These are phyloP conservation scores for Chrysoporthe austroafricana DNA, from an alignment of 2,329 filamentous ascomycete species.

Conservation along the genomic window DNA sequence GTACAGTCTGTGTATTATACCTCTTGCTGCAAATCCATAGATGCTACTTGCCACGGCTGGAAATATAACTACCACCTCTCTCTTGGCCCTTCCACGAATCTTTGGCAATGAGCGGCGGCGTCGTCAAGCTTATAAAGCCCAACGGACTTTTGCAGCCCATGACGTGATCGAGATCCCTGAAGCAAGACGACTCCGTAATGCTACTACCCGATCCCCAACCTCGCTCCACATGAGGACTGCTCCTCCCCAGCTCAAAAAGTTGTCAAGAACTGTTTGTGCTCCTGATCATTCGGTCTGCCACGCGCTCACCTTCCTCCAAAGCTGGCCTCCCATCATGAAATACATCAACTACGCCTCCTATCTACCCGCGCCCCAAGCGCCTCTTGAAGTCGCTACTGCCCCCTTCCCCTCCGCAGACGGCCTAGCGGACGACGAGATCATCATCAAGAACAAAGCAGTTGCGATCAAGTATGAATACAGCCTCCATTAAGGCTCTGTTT, in stretches of 20 bases:
- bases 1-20: neutral
- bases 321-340: conserved; percentile 10
- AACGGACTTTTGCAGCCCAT: neutral
- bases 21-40: conserved; percentile 6
- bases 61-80: neutral
- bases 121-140: neutral
- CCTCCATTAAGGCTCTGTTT: too few relatives aligned
- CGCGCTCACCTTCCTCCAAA: neutral
- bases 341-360: conserved; percentile 25
- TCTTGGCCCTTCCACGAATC: neutral
- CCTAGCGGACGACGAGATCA: conserved; percentile 22
- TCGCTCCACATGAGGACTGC: neutral
- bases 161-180: conserved; percentile 6
- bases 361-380: conserved; percentile 15
- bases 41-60: neutral
- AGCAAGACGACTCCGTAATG: conserved; percentile 12
- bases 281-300: neutral
- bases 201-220: neutral
- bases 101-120: neutral
- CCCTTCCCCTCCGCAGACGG: conserved; percentile 14
- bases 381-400: conserved; percentile 20
- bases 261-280: neutral
- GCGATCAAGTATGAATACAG: conserved; percentile 17
- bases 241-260: too few relatives aligned
- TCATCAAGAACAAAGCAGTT: conserved; percentile 26